These are phyloP conservation scores for Syncephalastrum racemosum DNA, from an alignment of 371 early-diverging fungal genomes.

Conservation along the genomic window DNA sequence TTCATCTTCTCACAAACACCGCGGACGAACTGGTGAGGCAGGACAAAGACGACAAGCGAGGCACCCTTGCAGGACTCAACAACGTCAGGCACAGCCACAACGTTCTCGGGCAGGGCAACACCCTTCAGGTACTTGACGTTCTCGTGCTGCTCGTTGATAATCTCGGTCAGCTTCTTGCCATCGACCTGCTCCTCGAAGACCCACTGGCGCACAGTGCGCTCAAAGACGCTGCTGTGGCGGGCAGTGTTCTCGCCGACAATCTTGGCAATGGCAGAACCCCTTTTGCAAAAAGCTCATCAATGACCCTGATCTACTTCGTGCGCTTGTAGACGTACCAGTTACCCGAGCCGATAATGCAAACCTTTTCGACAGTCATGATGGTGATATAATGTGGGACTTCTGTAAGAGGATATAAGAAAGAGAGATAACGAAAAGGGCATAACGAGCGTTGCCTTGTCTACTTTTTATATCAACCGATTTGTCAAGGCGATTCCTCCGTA, in stretches of 20 bases:
- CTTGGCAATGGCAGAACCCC: constrained; percentile 96
- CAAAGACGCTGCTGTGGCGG: constrained; percentile 65
- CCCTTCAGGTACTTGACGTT: constrained; percentile 96
- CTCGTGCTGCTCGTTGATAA: constrained; percentile 93
- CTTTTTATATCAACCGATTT: constrained; percentile 1
- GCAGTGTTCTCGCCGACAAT: constrained; percentile 87
- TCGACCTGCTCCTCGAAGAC: constrained; percentile 91
- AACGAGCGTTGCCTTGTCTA: background rate
- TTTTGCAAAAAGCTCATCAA: constrained; percentile 24
- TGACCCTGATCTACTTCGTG: background rate
- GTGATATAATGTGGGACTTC: background rate
- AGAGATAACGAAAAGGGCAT: constrained; percentile 3
- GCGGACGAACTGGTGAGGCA: constrained; percentile 97
- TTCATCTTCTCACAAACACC: constrained; percentile 77
- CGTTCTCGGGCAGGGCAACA: constrained; percentile 83
- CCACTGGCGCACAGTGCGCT: constrained; percentile 90
- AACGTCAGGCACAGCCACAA: constrained; percentile 82
- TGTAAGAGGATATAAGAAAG: constrained; percentile 6
- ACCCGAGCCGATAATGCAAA: constrained; percentile 91
- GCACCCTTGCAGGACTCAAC: constrained; percentile 75
- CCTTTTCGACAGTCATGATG: constrained; percentile 60
- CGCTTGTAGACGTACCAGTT: constrained; percentile 68
- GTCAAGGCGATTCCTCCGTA: background rate
- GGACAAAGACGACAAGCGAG: constrained; percentile 90
- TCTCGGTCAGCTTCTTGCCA: constrained; percentile 88